A percentile compares a stretch with the other conserved stretches of the same genome.
Evolutionary conservation across 106 monocot genomes (phyloP).

Genomic region (Apostasia shenzhenica): DNA sequence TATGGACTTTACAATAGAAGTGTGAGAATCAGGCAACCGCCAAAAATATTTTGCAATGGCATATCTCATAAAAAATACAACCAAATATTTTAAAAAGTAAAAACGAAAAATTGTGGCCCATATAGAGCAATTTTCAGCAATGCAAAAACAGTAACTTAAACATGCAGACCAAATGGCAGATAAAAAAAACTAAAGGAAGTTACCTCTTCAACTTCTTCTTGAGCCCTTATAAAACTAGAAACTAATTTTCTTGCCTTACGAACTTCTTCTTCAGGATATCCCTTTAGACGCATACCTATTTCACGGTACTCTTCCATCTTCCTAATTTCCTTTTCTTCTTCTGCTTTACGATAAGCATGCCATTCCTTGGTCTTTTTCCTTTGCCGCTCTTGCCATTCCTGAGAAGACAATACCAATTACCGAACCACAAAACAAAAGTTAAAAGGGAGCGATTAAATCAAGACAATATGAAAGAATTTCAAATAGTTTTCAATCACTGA

Average conservation of each 20-base stretch:
- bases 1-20: too few relatives aligned
- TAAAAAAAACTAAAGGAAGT: neutral
- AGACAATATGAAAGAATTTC: neutral
- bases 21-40: too few relatives aligned
- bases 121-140: too few relatives aligned
- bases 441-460: neutral
- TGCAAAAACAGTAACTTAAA: neutral
- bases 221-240: slow-evolving; percentile 77
- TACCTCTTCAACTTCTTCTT: slow-evolving; percentile 95
- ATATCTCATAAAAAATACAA: too few relatives aligned
- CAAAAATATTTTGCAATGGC: too few relatives aligned
- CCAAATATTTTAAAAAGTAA: too few relatives aligned
- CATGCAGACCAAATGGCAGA: neutral
- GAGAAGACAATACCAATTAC: slow-evolving; percentile 4
- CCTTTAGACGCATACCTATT: slow-evolving; percentile 84
- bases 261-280: slow-evolving; percentile 86
- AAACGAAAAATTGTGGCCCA: too few relatives aligned
- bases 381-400: slow-evolving; percentile 96
- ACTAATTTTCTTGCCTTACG: slow-evolving; percentile 75
- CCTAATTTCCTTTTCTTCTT: slow-evolving; percentile 65
- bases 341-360: slow-evolving; percentile 79
- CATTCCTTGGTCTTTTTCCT: slow-evolving; percentile 80
- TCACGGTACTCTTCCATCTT: slow-evolving; percentile 76
- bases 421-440: neutral
- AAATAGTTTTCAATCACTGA: neutral